phyloP scores from a whole-genome alignment of 2,329 filamentous ascomycete genomes.

The Penicillium vulpinum region DNA sequence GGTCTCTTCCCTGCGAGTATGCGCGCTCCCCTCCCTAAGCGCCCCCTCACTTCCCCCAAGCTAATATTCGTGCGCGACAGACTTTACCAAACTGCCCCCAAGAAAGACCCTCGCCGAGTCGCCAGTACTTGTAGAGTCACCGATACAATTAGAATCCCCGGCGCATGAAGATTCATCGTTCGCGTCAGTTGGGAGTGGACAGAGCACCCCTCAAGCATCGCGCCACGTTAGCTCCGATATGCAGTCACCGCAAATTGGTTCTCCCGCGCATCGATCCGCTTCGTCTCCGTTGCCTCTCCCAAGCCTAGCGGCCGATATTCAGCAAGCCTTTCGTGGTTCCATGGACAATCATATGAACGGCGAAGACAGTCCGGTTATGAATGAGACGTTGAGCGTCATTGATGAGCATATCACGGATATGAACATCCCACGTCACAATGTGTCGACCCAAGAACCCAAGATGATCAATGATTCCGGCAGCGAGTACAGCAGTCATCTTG shows the following conservation, averaged over 20 bases:
- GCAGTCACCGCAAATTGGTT: constrained; percentile 22
- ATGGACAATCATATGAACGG: constrained; percentile 53
- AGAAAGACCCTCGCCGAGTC: constrained; percentile 8
- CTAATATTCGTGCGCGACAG: constrained; percentile 7
- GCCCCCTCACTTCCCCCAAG: not conserved
- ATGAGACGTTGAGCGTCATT: constrained; percentile 92
- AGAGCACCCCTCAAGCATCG: constrained; percentile 44
- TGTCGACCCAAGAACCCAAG: constrained; percentile 52
- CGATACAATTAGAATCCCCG: constrained; percentile 14
- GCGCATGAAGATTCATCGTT: constrained; percentile 23
- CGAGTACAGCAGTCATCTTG: constrained; percentile 80
- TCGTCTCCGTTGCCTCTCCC: constrained; percentile 40
- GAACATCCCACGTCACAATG: constrained; percentile 59
- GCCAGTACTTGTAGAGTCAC: constrained; percentile 11
- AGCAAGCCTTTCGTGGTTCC: constrained; percentile 47
- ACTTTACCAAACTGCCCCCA: constrained; percentile 16
- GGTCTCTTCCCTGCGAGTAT: constrained; percentile 53
- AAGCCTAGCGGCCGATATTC: constrained; percentile 40
- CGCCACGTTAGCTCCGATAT: constrained; percentile 40
- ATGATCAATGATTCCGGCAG: constrained; percentile 76
- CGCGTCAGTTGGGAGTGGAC: constrained; percentile 33
- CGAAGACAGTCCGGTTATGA: constrained; percentile 76
- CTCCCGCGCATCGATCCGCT: constrained; percentile 33
- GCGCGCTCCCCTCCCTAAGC: constrained; percentile 5
- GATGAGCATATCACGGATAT: constrained; percentile 95